These are phyloP conservation scores for Thelonectria blattea DNA, from an alignment of 2,329 filamentous ascomycete species.

Conservation along the genomic window DNA sequence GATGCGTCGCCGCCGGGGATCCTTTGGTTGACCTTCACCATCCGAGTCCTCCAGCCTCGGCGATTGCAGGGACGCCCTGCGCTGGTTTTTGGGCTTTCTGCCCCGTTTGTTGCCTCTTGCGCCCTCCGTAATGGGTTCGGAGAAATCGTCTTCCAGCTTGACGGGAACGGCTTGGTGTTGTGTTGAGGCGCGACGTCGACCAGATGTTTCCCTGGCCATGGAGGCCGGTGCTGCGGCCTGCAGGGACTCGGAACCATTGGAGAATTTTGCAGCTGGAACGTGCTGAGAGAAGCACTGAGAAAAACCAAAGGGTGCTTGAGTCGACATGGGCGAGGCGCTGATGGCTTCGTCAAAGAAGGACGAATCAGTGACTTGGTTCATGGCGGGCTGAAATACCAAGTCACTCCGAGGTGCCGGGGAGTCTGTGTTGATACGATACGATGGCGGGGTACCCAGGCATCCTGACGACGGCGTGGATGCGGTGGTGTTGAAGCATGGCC, in stretches of 20 bases:
- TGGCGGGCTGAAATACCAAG: slow-evolving; percentile 26
- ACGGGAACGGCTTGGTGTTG: slow-evolving; percentile 23
- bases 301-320: slow-evolving; percentile 28
- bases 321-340: slow-evolving; percentile 26
- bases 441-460: background rate
- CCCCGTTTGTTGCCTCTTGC: slow-evolving; percentile 22
- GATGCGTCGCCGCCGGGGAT: slow-evolving; percentile 18
- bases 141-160: slow-evolving; percentile 10
- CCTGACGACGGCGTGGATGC: slow-evolving; percentile 12
- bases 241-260: background rate
- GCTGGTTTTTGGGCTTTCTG: slow-evolving; percentile 32
- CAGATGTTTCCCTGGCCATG: slow-evolving; percentile 21
- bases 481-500: slow-evolving; percentile 12
- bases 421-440: background rate
- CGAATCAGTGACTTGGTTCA: slow-evolving; percentile 28
- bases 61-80: background rate
- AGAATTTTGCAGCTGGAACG: slow-evolving; percentile 8
- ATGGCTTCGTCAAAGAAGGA: slow-evolving; percentile 39
- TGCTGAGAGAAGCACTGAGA: slow-evolving; percentile 29
- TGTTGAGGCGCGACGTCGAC: slow-evolving; percentile 17
- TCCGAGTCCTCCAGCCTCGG: background rate
- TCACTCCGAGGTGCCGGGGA: slow-evolving; percentile 18
- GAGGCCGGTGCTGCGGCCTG: slow-evolving; percentile 19
- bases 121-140: background rate
- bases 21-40: background rate